phyloP scores from a whole-genome alignment of 2,329 filamentous ascomycete genomes.

The Diaporthe ilicicola region DNA sequence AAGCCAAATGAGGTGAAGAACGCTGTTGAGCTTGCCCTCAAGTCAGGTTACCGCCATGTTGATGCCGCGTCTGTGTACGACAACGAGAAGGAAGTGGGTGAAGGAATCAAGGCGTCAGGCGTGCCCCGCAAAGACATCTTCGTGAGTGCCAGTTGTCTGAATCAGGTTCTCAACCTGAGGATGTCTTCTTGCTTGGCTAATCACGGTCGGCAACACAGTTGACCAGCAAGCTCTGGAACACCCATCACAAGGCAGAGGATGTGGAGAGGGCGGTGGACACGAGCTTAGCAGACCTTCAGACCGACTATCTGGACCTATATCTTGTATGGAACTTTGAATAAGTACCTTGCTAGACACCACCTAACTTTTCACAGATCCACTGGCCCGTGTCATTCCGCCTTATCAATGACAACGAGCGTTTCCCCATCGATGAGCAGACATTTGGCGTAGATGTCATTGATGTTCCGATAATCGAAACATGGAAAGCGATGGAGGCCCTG shows the following conservation, averaged over 20 bases:
- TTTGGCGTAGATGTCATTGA: slow-evolving; percentile 54
- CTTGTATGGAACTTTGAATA: slow-evolving; percentile 44
- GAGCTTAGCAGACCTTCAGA: slow-evolving; percentile 52
- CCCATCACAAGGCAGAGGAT: slow-evolving; percentile 51
- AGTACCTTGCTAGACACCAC: no score
- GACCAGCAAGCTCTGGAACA: slow-evolving; percentile 66
- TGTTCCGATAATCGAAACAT: slow-evolving; percentile 59
- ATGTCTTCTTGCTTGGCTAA: neutral
- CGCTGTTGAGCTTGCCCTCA: slow-evolving; percentile 52
- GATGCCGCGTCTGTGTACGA: slow-evolving; percentile 50
- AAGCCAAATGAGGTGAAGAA: slow-evolving; percentile 64
- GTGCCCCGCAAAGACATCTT: slow-evolving; percentile 44
- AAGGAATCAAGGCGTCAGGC: slow-evolving; percentile 45
- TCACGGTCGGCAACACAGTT: slow-evolving; percentile 36
- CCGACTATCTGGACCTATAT: slow-evolving; percentile 55
- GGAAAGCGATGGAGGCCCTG: slow-evolving; percentile 65
- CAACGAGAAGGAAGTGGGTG: slow-evolving; percentile 46
- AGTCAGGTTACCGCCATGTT: slow-evolving; percentile 45
- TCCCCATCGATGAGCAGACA: slow-evolving; percentile 51
- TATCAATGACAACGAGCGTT: slow-evolving; percentile 48
- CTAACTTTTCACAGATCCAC: slow-evolving; percentile 54
- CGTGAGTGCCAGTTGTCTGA: slow-evolving; percentile 12
- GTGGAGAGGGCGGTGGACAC: slow-evolving; percentile 51
- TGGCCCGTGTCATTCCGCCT: slow-evolving; percentile 53
- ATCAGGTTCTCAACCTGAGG: neutral